These are phyloP conservation scores for Lentinula lateritia DNA, from an alignment of 768 basidiomycete genomes.

Conservation along the genomic window DNA sequence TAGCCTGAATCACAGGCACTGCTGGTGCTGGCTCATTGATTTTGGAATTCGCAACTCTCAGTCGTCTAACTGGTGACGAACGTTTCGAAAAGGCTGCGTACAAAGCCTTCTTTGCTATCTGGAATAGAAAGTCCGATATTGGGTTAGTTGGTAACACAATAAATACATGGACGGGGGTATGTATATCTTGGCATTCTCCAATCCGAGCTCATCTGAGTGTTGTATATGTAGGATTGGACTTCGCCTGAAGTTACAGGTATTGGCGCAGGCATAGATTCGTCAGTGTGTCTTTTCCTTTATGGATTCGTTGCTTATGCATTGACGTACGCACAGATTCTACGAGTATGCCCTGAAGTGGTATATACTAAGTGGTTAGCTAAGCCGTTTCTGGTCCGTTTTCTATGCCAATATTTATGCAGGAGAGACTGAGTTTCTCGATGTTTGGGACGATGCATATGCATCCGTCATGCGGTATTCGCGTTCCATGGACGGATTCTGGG, in stretches of 20 bases:
- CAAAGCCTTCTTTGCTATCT: conserved; percentile 88
- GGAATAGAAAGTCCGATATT: conserved; percentile 85
- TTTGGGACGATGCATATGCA: conserved; percentile 80
- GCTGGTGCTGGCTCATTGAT: conserved; percentile 92
- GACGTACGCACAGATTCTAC: conserved; percentile 50
- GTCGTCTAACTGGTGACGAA: conserved; percentile 84
- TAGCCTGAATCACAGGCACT: conserved; percentile 46
- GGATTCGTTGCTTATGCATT: neutral
- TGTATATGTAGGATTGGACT: conserved; percentile 56
- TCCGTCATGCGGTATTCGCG: conserved; percentile 84
- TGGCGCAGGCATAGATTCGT: conserved; percentile 71
- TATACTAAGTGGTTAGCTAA: conserved; percentile 65
- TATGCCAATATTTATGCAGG: conserved; percentile 30
- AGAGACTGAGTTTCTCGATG: conserved; percentile 74
- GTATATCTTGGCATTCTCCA: conserved; percentile 18
- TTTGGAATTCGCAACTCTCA: conserved; percentile 90
- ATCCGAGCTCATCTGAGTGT: conserved; percentile 5
- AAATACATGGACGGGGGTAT: conserved; percentile 74
- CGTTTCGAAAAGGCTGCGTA: conserved; percentile 87
- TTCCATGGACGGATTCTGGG: conserved; percentile 84
- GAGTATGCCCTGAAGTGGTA: conserved; percentile 95
- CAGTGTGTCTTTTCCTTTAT: neutral
- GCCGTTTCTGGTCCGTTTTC: neutral
- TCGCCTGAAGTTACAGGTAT: conserved; percentile 73
- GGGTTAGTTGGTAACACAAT: conserved; percentile 88